phyloP scores from a whole-genome alignment of 768 basidiomycete genomes.

The Boletus barrowsii region DNA sequence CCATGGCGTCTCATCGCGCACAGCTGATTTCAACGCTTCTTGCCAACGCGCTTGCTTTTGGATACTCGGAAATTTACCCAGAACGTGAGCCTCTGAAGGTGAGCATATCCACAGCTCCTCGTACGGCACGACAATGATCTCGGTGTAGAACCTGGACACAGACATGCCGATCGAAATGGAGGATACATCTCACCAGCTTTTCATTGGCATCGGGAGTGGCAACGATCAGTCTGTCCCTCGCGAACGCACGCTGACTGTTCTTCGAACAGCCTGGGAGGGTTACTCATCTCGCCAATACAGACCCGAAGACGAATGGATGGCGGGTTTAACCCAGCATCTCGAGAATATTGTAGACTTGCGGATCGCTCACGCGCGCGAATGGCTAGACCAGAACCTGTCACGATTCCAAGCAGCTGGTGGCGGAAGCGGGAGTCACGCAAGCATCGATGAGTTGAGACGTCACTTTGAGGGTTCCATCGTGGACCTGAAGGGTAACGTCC shows the following conservation, averaged over 20 bases:
- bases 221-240: constrained; percentile 17
- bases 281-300: constrained; percentile 18
- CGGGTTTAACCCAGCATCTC: constrained; percentile 38
- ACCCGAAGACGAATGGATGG: constrained; percentile 37
- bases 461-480: constrained; percentile 41
- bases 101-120: neutral
- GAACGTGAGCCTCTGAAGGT: constrained; percentile 52
- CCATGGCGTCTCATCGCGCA: constrained; percentile 46
- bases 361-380: constrained; percentile 45
- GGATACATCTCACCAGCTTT: constrained; percentile 40
- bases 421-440: constrained; percentile 30
- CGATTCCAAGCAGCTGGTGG: constrained; percentile 38
- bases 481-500: constrained; percentile 43
- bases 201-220: constrained; percentile 26
- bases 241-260: constrained; percentile 8
- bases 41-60: constrained; percentile 46
- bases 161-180: constrained; percentile 36
- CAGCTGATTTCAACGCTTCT: constrained; percentile 42
- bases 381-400: constrained; percentile 48
- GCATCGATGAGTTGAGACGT: constrained; percentile 44
- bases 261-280: constrained; percentile 19
- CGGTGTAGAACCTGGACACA: constrained; percentile 51
- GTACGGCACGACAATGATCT: neutral
- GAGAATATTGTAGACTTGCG: constrained; percentile 40
- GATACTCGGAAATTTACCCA: constrained; percentile 44